Conservation (phyloP, 1,284 basidiomycete species). For the Coniophora puteana region DNA sequence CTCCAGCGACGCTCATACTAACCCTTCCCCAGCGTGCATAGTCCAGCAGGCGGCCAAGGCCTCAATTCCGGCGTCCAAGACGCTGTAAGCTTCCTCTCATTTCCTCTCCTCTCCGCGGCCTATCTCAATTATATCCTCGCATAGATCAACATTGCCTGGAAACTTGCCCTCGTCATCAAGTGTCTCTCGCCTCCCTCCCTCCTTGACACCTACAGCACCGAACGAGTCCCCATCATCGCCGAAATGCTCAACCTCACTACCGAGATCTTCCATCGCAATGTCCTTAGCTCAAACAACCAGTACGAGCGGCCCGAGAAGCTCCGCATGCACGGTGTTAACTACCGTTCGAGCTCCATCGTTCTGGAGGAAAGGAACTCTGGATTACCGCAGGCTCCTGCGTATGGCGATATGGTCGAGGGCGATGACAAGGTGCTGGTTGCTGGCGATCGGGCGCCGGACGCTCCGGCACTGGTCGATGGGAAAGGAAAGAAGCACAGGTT, state of each 20-base stretch:
- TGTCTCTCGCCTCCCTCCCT: constrained; percentile 26
- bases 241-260: constrained; percentile 31
- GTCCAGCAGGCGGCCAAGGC: constrained; percentile 19
- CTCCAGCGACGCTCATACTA: background rate
- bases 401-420: constrained; percentile 1
- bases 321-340: constrained; percentile 25
- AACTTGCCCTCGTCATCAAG: constrained; percentile 34
- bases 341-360: constrained; percentile 22
- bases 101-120: no score
- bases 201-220: constrained; percentile 32
- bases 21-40: constrained; percentile 14
- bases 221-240: constrained; percentile 36
- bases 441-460: constrained; percentile 8
- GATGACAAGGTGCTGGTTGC: constrained; percentile 4
- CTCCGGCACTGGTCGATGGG: constrained; percentile 4
- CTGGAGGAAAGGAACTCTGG: constrained; percentile 14
- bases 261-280: background rate
- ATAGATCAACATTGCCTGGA: constrained; percentile 40
- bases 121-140: background rate
- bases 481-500: no score
- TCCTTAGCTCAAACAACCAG: constrained; percentile 23
- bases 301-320: constrained; percentile 10
- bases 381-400: constrained; percentile 1
- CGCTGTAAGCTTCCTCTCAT: constrained; percentile 3
- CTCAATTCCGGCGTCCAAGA: constrained; percentile 21